Percentiles rank a stretch among this genome's conserved stretches.
Evolutionary conservation across 129 eudicot species (phyloP).

Genomic region (Calendula officinalis): DNA sequence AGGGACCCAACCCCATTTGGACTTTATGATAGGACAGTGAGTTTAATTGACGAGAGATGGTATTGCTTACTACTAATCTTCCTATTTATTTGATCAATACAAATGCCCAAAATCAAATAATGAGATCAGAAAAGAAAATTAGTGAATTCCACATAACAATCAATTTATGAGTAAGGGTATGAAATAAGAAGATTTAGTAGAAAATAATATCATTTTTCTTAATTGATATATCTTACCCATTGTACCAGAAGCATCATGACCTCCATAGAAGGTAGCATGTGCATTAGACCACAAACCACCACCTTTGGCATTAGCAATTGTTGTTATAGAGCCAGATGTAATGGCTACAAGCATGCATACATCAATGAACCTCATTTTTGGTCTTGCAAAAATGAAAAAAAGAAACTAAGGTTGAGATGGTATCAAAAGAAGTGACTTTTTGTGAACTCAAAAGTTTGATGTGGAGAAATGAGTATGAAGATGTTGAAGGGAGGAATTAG

Average conservation of each 20-base stretch:
- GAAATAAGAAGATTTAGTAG: too few species aligned
- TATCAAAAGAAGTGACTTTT: neutral
- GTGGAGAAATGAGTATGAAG: constrained; percentile 19
- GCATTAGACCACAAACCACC: constrained; percentile 19
- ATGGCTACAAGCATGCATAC: constrained; percentile 24
- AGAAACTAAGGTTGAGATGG: neutral
- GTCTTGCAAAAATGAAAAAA: neutral
- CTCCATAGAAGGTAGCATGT: constrained; percentile 36
- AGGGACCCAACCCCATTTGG: too few species aligned
- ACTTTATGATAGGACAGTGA: too few species aligned
- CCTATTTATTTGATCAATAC: too few species aligned
- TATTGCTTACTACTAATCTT: too few species aligned
- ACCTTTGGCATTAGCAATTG: constrained; percentile 5
- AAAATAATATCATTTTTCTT: too few species aligned
- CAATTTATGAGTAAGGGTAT: too few species aligned
- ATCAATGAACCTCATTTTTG: constrained; percentile 25
- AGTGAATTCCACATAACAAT: too few species aligned
- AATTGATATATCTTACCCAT: constrained; percentile 23
- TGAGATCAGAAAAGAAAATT: too few species aligned
- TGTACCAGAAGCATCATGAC: constrained; percentile 32
- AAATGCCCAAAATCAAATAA: too few species aligned
- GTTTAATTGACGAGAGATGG: too few species aligned
- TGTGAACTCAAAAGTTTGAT: constrained; percentile 12
- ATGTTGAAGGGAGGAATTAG: neutral
- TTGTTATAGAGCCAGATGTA: constrained; percentile 8